Evolutionary conservation across 257 asterid genomes (phyloP), one percentile per base, ranked within the genome.

Genomic region (Galeopsis tetrahit): DNA sequence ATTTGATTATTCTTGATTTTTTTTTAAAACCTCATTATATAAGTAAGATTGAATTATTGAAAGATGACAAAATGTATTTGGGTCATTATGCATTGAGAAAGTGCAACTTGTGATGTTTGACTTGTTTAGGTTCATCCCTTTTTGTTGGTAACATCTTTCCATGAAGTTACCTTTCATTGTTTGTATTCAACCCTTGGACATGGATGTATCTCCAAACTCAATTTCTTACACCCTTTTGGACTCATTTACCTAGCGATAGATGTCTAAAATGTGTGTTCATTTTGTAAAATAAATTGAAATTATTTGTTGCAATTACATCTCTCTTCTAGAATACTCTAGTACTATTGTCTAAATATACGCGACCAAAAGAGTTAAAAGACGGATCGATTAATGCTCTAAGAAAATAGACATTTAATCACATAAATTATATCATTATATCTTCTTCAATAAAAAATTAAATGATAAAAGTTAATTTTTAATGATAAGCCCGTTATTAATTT

Each of bases 41-140:
- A 44, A 10, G 10, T 40, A 42, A 7, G 9, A 36, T 6, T 68
- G 66, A 42, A 70, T 57, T 57, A 2, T 43, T 71, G 15, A 39
- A 65, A 46, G 35, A 62, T 62, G 76, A 62, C 70, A 72, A 61
- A 61, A 17, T 62, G 57, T 32, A 46, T 36, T 65, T 28, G 71
- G 70, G 58, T 48, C 67, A 42, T 63, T 40, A n/a, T 17, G 42
- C 28, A 10, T 31, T 7, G 36, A 21, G 9, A n/a, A 21, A 33
- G 10, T 4, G 63, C 44, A 48, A 32, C 10, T 65, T 66, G 55
- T 49, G 74, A 72, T 66, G 63, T 17, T 65, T 64, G 74, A 79
- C 80, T 49, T 10, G 7, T 42, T 52, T 39, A 13, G 36, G 39
- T 71, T 71, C 73, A 53, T 44, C 67, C 75, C 72, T 44, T 51